Conservation (phyloP, 2,329 filamentous ascomycete species). For the Diaporthe amygdali region DNA sequence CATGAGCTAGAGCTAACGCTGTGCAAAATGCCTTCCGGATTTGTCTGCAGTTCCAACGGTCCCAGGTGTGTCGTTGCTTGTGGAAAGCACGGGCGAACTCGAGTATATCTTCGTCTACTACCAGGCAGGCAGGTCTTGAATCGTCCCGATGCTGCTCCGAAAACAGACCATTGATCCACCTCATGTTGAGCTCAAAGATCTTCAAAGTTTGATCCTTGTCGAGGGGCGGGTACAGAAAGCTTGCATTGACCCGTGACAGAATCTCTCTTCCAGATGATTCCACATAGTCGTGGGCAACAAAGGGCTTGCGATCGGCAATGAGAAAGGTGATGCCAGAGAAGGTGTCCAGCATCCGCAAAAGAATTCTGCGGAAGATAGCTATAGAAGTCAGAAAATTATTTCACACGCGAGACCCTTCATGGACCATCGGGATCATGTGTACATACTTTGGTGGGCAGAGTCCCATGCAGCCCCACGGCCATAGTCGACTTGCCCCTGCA, state of each 20-base stretch:
- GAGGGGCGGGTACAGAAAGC: not conserved
- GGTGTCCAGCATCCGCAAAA: not conserved
- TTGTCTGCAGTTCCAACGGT: not conserved
- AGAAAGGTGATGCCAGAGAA: not conserved
- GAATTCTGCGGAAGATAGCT: not conserved
- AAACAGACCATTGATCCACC: not conserved
- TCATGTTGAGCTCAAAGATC: not conserved
- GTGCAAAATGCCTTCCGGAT: not conserved
- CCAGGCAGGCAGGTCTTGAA: not conserved
- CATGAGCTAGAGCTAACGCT: not conserved
- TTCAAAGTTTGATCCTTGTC: not conserved
- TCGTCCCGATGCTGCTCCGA: not conserved
- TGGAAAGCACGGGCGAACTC: not conserved
- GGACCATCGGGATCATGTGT: not conserved
- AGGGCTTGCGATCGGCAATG: not conserved
- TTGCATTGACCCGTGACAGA: not conserved
- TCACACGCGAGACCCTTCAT: too few species aligned
- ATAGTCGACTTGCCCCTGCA: not conserved
- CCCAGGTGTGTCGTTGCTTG: not conserved
- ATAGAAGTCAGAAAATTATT: fast-evolving
- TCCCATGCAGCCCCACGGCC: not conserved
- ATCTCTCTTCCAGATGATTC: not conserved
- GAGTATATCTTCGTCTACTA: not conserved
- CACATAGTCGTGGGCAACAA: not conserved
- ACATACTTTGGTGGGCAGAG: not conserved